Evolutionary conservation across 78 protist genomes (phyloP).

Genomic region (Isochrysis galbana): DNA sequence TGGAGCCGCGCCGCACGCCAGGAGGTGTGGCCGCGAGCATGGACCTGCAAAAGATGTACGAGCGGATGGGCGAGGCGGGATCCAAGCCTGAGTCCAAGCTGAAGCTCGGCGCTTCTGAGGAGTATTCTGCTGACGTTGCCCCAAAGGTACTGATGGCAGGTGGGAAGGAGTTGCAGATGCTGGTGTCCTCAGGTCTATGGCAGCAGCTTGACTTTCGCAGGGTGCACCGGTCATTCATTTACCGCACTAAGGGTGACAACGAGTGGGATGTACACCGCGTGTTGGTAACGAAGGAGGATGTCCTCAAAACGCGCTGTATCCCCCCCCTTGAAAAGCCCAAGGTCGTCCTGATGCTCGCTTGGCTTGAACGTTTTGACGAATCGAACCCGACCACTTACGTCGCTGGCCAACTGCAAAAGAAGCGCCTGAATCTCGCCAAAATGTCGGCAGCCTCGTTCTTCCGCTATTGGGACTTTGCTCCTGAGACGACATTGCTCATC

Average conservation of each 20-base stretch:
- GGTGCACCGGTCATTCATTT: background rate
- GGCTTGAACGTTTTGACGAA: background rate
- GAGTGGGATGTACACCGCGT: background rate
- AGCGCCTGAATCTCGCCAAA: background rate
- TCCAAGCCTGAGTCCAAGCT: background rate
- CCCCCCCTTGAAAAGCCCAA: background rate
- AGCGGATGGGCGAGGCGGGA: background rate
- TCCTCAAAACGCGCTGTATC: background rate
- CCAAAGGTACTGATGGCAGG: background rate
- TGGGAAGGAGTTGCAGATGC: background rate
- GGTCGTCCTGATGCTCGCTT: background rate
- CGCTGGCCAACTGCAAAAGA: background rate
- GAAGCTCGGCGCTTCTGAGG: background rate
- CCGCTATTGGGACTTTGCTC: background rate
- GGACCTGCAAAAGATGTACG: background rate
- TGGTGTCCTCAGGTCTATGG: background rate
- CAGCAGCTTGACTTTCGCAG: background rate
- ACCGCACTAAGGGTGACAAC: background rate
- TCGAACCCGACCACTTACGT: background rate
- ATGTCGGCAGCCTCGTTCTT: background rate
- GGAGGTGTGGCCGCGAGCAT: background rate
- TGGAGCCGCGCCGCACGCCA: background rate
- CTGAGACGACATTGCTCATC: background rate
- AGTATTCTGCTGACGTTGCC: background rate
- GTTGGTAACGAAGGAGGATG: background rate